Evolutionary conservation across 2,329 filamentous ascomycete species (phyloP).

Genomic region (Trichoderma sp.): DNA sequence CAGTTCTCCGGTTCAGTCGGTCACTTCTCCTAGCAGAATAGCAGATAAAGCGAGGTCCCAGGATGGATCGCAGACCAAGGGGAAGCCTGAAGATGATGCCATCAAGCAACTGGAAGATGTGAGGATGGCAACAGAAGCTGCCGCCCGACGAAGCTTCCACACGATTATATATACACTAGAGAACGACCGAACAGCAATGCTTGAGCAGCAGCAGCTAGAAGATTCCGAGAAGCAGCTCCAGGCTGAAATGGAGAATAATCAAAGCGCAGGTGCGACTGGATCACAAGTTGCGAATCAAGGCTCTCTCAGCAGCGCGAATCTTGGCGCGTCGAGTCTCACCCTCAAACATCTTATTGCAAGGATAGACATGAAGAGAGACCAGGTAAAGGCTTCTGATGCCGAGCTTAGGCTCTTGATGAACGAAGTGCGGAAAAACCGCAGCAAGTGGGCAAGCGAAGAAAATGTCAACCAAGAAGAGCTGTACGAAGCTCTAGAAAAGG

Average conservation of each 20-base stretch:
- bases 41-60: constrained; percentile 55
- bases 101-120: constrained; percentile 92
- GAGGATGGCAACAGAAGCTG: constrained; percentile 86
- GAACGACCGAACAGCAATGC: constrained; percentile 92
- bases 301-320: constrained; percentile 87
- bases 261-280: constrained; percentile 51
- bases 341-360: constrained; percentile 95
- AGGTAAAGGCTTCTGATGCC: constrained; percentile 88
- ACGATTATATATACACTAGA: constrained; percentile 94
- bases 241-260: constrained; percentile 82
- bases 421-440: constrained; percentile 95
- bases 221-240: constrained; percentile 96
- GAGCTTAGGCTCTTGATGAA: constrained; percentile 92
- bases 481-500: constrained; percentile 95
- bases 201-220: constrained; percentile 95
- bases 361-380: constrained; percentile 88
- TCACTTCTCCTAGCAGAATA: constrained; percentile 61
- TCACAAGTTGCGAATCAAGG: constrained; percentile 70
- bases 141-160: constrained; percentile 86
- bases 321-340: constrained; percentile 93
- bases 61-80: constrained; percentile 51
- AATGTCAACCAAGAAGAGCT: constrained; percentile 97
- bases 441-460: constrained; percentile 98
- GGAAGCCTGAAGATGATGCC: constrained; percentile 79
- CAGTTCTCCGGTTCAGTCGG: constrained; percentile 65